Evolutionary conservation across 371 early-diverging fungal species (phyloP).

Genomic region (Haplosporangium sp.): DNA sequence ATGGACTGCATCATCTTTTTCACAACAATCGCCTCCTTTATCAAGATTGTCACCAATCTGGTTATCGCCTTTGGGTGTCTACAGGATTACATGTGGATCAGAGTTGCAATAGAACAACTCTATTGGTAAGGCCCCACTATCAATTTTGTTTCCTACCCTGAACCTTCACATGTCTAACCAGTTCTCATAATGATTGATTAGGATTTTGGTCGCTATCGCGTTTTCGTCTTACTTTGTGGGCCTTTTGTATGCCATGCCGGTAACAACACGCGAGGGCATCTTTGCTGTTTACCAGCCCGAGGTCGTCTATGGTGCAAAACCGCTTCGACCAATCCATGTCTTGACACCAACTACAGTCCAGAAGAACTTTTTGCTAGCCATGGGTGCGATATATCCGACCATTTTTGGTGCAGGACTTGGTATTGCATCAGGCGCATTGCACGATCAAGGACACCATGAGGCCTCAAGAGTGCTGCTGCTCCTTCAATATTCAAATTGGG

Average conservation of each 20-base stretch:
- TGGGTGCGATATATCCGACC: slow-evolving; percentile 39
- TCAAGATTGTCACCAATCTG: slow-evolving; percentile 34
- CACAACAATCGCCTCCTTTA: slow-evolving; percentile 22
- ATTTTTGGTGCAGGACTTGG: slow-evolving; percentile 41
- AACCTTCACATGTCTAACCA: not conserved
- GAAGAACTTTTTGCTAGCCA: slow-evolving; percentile 38
- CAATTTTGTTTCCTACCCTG: not conserved
- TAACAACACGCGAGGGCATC: slow-evolving; percentile 53
- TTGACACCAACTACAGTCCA: slow-evolving; percentile 48
- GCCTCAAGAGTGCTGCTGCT: slow-evolving; percentile 20
- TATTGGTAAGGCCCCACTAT: slow-evolving; percentile 34
- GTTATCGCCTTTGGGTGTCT: slow-evolving; percentile 12
- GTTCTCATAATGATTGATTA: not conserved
- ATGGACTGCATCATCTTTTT: slow-evolving; percentile 54
- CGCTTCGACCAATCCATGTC: slow-evolving; percentile 44
- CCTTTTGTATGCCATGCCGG: slow-evolving; percentile 55
- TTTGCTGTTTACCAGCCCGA: slow-evolving; percentile 54
- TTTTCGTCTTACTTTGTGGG: slow-evolving; percentile 52
- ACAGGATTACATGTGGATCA: slow-evolving; percentile 22
- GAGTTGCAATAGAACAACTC: slow-evolving; percentile 35
- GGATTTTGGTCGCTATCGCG: slow-evolving; percentile 42
- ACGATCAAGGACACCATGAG: slow-evolving; percentile 20
- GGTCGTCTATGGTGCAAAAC: slow-evolving; percentile 29
- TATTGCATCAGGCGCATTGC: slow-evolving; percentile 36
- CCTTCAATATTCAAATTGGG: slow-evolving; percentile 54